Percentiles rank a stretch among this genome's conserved stretches.
Conservation (phyloP, 2,329 filamentous ascomycete species). For the Didymella glomerata region DNA sequence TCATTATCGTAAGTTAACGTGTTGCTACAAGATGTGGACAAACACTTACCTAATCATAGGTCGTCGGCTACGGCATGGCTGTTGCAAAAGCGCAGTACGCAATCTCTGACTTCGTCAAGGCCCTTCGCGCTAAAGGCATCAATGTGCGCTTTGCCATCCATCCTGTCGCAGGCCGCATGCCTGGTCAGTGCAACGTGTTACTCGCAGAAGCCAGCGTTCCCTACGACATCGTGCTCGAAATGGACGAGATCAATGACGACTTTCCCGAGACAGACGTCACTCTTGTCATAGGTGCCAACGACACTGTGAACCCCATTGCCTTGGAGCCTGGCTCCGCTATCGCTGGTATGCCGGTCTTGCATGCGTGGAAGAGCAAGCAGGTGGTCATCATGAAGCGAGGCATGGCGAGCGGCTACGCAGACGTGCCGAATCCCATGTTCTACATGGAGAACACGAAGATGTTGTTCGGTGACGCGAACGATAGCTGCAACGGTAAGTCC, state of each 20-base stretch:
- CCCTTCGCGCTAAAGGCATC: slow-evolving; percentile 76
- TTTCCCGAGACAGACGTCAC: slow-evolving; percentile 86
- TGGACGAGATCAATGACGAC: slow-evolving; percentile 96
- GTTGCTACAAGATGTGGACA: not conserved
- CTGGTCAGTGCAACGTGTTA: slow-evolving; percentile 90
- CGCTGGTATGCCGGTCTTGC: slow-evolving; percentile 90
- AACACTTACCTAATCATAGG: slow-evolving; percentile 28
- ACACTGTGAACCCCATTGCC: slow-evolving; percentile 91
- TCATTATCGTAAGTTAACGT: slow-evolving; percentile 71
- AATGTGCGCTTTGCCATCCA: slow-evolving; percentile 91
- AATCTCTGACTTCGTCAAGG: slow-evolving; percentile 80
- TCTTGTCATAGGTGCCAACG: slow-evolving; percentile 89
- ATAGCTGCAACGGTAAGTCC: slow-evolving; percentile 72
- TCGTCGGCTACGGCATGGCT: slow-evolving; percentile 93
- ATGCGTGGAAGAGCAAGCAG: slow-evolving; percentile 94
- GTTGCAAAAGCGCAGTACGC: slow-evolving; percentile 94
- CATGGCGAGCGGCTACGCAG: slow-evolving; percentile 87
- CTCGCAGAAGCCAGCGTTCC: slow-evolving; percentile 87
- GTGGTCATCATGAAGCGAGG: slow-evolving; percentile 93
- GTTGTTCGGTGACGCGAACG: slow-evolving; percentile 90
- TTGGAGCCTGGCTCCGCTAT: slow-evolving; percentile 84
- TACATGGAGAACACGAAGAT: slow-evolving; percentile 90
- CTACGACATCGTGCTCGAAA: slow-evolving; percentile 91
- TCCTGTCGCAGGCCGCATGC: slow-evolving; percentile 90
- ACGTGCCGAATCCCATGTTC: slow-evolving; percentile 94